A percentile compares a stretch with the other conserved stretches of the same genome.
These are phyloP conservation scores for Dendrobium nobile DNA, from an alignment of 106 monocot genomes.

Conservation along the genomic window DNA sequence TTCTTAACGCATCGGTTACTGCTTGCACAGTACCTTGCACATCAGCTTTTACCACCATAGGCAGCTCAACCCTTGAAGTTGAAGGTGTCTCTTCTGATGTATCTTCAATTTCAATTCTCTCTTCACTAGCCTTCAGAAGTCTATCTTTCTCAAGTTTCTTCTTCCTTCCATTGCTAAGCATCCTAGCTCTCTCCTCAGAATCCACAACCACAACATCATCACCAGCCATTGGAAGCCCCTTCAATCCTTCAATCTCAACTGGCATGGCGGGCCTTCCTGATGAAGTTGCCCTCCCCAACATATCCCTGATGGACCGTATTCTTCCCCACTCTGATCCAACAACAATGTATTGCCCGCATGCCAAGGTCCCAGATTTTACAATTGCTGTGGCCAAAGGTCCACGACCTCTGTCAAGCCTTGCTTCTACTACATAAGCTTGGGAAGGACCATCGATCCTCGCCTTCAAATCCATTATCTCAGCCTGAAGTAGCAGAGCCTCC, in stretches of 20 bases:
- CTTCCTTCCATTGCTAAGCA: constrained; percentile 87
- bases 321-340: constrained; percentile 90
- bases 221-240: constrained; percentile 92
- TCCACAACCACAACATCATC: constrained; percentile 90
- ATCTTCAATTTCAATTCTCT: constrained; percentile 23
- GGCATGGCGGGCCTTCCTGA: constrained; percentile 62
- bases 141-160: constrained; percentile 71
- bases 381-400: constrained; percentile 87
- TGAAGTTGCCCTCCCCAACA: constrained; percentile 36
- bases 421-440: constrained; percentile 92
- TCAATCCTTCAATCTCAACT: constrained; percentile 90
- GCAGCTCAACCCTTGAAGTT: constrained; percentile 57
- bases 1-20: constrained; percentile 78
- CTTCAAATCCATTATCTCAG: constrained; percentile 92
- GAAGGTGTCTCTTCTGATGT: constrained; percentile 22
- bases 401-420: constrained; percentile 77
- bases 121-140: constrained; percentile 39
- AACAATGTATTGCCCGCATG: constrained; percentile 65
- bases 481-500: constrained; percentile 88
- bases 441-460: constrained; percentile 76
- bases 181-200: constrained; percentile 80
- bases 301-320: constrained; percentile 72
- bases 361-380: constrained; percentile 74
- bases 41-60: constrained; percentile 89
- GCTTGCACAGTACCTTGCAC: constrained; percentile 96